Base-by-base conservation (phyloP, 2,329 filamentous ascomycete genomes). In the Pseudogymnoascus sp. region DNA sequence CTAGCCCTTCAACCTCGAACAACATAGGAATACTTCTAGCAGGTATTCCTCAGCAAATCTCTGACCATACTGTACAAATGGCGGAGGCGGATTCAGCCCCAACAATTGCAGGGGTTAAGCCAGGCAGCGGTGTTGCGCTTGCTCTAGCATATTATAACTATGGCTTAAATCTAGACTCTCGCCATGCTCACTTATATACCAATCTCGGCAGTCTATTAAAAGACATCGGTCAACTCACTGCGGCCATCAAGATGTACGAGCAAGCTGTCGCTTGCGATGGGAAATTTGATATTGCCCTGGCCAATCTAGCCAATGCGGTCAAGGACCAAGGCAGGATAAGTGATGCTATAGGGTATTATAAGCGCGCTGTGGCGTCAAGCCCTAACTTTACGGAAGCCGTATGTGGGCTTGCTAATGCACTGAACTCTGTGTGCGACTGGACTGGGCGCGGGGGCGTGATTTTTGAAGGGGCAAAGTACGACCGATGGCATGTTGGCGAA, bases 401-500 rank as follows among this genome's bases (percentile, higher is more conserved):
- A 0, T 99, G 95, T 75, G 95, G 95, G 6, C 82, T 99, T 62
- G 93, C 92, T 1, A 98, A 96, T 65, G 93, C 95, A 1, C 80
- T 99, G 62, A 98, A 97, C 73, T 98, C 95, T 6, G 93, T 99
- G 5, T 99, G 95, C 74, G 90, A 93, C 72, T 99, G 95, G 95
- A 84, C 85, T 71, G 92, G 92, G 31, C 86, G 95, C 67, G 95
- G 95, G 66, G 95, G 95, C 1, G 88, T 96, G 54, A 81, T 90
- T 25, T 83, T 90, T n/a, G 83, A 87, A 62, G 81, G 80, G 62
- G 91, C 90, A 7, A 85, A 82, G 69, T 86, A 88, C 67, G 95
- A 99, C 75, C 86, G 92, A 43, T 98, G 95, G 90, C 95, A 99
- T 74, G 93, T 99, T 21, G 87, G 96, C 70, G 88, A 92, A 0